These are phyloP conservation scores for Athelia psychrophila DNA, from an alignment of 1,284 basidiomycete genomes.

Conservation along the genomic window DNA sequence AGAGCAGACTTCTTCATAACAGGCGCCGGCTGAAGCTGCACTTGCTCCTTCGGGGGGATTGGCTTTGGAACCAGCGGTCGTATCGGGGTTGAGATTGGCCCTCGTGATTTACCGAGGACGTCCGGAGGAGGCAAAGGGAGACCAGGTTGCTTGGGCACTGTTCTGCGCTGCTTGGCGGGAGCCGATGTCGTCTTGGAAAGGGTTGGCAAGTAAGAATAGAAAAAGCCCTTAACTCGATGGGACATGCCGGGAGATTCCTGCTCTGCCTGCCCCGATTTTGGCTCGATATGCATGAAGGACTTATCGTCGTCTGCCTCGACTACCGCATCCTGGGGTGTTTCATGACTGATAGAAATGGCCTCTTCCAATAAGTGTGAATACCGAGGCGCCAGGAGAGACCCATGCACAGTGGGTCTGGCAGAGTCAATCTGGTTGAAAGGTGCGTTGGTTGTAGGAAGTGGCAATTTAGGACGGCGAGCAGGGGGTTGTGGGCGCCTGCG, in stretches of 20 bases:
- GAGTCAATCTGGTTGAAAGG: not conserved
- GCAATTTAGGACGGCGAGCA: constrained; percentile 1
- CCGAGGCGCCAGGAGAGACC: constrained; percentile 44
- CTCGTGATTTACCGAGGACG: constrained; percentile 45
- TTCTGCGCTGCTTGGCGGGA: constrained; percentile 8
- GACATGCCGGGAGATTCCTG: constrained; percentile 23
- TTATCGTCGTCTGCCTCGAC: no score
- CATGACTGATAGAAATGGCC: constrained; percentile 33
- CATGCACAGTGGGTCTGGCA: constrained; percentile 18
- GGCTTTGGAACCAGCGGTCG: constrained; percentile 42
- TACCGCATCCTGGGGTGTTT: not conserved
- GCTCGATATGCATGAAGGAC: not conserved
- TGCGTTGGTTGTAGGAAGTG: not conserved
- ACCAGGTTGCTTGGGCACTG: constrained; percentile 25
- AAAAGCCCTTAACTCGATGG: constrained; percentile 45
- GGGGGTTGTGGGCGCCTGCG: constrained; percentile 12
- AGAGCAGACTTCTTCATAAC: constrained; percentile 37
- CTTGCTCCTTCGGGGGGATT: constrained; percentile 58
- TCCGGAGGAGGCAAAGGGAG: constrained; percentile 54
- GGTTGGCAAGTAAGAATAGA: constrained; percentile 61
- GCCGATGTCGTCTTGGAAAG: constrained; percentile 32
- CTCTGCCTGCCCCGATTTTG: constrained; percentile 15
- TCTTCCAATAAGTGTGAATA: constrained; percentile 59
- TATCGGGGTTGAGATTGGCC: constrained; percentile 56
- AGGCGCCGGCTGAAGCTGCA: constrained; percentile 53